Evolutionary conservation across 805 yeast species (phyloP).

Genomic region (Teunomyces aglyptinius): DNA sequence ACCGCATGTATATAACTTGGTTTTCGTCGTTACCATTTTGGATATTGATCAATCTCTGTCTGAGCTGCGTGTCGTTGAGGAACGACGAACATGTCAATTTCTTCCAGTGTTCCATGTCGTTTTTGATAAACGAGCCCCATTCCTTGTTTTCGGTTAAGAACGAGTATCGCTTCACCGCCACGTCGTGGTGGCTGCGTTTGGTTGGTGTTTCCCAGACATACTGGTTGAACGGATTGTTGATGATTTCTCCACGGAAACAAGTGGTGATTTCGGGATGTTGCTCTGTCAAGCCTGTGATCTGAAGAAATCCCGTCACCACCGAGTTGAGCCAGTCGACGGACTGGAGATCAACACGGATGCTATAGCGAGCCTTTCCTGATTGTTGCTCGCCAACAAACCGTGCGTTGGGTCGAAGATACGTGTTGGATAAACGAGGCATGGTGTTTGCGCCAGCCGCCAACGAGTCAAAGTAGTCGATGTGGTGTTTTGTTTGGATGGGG

Average conservation of each 20-base stretch:
- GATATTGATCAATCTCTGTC: slow-evolving; percentile 25
- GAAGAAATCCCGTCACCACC: slow-evolving; percentile 55
- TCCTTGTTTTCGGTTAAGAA: slow-evolving; percentile 56
- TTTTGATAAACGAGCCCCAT: slow-evolving; percentile 50
- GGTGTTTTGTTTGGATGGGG: background rate
- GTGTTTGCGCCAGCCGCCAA: background rate
- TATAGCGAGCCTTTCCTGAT: slow-evolving; percentile 62
- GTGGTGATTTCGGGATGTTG: slow-evolving; percentile 64
- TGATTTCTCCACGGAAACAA: slow-evolving; percentile 69
- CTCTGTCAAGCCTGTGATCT: slow-evolving; percentile 63
- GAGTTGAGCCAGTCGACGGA: slow-evolving; percentile 57
- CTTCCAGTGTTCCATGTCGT: slow-evolving; percentile 52
- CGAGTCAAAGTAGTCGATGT: background rate
- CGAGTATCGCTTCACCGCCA: slow-evolving; percentile 34
- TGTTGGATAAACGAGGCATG: slow-evolving; percentile 33
- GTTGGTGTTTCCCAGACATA: slow-evolving; percentile 19
- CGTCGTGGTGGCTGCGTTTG: slow-evolving; percentile 9
- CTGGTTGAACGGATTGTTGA: slow-evolving; percentile 45
- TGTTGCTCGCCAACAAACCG: slow-evolving; percentile 67
- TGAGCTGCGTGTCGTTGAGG: slow-evolving; percentile 38
- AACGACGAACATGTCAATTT: slow-evolving; percentile 50
- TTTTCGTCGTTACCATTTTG: slow-evolving; percentile 30
- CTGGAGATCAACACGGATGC: slow-evolving; percentile 66
- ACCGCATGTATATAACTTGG: slow-evolving; percentile 71
- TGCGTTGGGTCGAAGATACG: slow-evolving; percentile 59